A percentile compares a stretch with the other conserved stretches of the same genome.
Evolutionary conservation across 129 eudicot genomes (phyloP).

Genomic region (Gnaphalium uliginosum): DNA sequence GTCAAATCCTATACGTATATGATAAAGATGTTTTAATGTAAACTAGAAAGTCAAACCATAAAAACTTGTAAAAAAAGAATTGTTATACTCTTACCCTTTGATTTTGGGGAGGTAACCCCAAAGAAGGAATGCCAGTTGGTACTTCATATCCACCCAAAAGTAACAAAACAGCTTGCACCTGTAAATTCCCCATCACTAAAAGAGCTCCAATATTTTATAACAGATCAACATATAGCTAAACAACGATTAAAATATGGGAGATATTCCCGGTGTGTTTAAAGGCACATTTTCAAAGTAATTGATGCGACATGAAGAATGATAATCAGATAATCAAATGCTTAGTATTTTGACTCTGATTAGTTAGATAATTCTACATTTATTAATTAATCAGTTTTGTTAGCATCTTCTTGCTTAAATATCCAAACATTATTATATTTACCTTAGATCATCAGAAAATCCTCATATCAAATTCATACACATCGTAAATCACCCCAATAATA

Average conservation of each 20-base stretch:
- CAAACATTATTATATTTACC: background rate
- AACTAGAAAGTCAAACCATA: background rate
- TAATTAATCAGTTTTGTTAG: background rate
- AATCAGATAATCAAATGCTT: background rate
- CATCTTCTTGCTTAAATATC: background rate
- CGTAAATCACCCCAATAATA: background rate
- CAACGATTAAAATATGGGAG: background rate
- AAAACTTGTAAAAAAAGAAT: slow-evolving; percentile 9
- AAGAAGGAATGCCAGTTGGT: slow-evolving; percentile 71
- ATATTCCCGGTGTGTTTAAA: background rate
- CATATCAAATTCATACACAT: background rate
- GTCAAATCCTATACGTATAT: slow-evolving; percentile 39
- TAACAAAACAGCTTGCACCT: slow-evolving; percentile 95
- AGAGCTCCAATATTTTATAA: background rate
- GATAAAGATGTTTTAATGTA: background rate
- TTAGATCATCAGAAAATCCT: background rate
- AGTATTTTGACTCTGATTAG: background rate
- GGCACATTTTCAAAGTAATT: background rate
- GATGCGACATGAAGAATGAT: background rate
- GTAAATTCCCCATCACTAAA: slow-evolving; percentile 21
- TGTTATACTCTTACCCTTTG: slow-evolving; percentile 52
- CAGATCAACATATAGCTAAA: background rate
- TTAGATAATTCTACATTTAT: background rate
- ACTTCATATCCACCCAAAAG: slow-evolving; percentile 95
- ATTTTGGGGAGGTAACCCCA: slow-evolving; percentile 63